Conservation (phyloP, 2,329 filamentous ascomycete genomes). For the Zymoseptoria tritici region DNA sequence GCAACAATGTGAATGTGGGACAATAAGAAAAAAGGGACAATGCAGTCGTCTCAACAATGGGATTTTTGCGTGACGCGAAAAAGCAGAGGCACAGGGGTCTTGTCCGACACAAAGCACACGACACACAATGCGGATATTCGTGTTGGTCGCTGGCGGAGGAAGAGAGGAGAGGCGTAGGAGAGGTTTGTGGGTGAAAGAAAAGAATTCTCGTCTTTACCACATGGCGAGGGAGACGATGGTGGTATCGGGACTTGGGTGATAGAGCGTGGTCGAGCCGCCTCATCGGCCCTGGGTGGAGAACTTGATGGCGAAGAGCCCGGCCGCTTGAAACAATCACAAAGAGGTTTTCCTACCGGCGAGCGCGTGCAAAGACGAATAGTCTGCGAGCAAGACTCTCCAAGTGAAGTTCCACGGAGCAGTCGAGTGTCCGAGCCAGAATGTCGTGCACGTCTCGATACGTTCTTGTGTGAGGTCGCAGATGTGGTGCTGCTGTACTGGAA, state of each 20-base stretch:
- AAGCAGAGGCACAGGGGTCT: conserved; percentile 9
- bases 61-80: conserved; percentile 1
- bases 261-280: conserved; percentile 1
- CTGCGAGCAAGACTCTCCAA: background rate
- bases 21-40: conserved; percentile 6
- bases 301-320: background rate
- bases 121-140: conserved; percentile 9
- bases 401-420: conserved; percentile 1
- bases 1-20: conserved; percentile 11
- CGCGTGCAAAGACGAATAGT: conserved; percentile 7
- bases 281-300: background rate
- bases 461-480: conserved; percentile 9
- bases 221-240: conserved; percentile 1
- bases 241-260: conserved; percentile 3
- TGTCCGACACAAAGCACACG: conserved; percentile 9
- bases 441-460: conserved; percentile 12
- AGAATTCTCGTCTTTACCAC: background rate
- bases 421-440: conserved; percentile 12
- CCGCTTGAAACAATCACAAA: background rate
- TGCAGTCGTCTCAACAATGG: conserved; percentile 9
- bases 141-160: conserved; percentile 3
- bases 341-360: conserved; percentile 4
- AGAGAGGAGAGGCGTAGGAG: background rate
- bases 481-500: conserved; percentile 8
- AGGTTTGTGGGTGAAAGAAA: background rate